Evolutionary conservation across 306 rosid genomes (phyloP), one percentile per base, ranked within the genome.

Genomic region (Rosa chinensis): DNA sequence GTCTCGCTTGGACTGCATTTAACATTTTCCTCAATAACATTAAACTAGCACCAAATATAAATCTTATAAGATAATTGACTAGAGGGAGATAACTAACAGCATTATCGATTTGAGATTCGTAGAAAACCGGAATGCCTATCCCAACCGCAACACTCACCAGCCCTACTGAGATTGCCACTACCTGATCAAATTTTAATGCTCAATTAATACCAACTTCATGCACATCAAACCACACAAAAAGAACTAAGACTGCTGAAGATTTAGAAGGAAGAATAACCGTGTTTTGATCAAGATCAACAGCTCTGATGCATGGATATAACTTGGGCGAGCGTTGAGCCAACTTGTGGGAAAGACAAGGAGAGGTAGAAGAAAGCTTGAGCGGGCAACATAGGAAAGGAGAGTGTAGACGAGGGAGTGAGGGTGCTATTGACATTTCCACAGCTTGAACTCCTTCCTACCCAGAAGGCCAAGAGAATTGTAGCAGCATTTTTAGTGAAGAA

Each of bases 281-380:
- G 90, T 92, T 91, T 80, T 92, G 97, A 82, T 94, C 99, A 52
- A 95, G 91, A 39, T 95, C 99, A 4, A 90, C 5, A 59, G 99
- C 98, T 87, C 90, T 89, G 83, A 93, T 84, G 79, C 89, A 78
- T 45, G 98, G 98, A 88, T 89, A 93, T 47, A 89, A 85, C 56
- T 81, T 18, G 17, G 87, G 88, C 18, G 90, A 88, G 59, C 88
- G 84, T 80, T 84, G 98, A 88, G 81, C 2, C 4, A 68, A 61
- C 25, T 80, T 86, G 50, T 64, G 70, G 66, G 86, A 72, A 0
- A 64, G 43, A 32, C 62, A 28, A 40, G 86, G 48, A 3, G 88
- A 35, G 39, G 77, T 43, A 45, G 88, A 61, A 25, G 86, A 66
- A 20, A 78, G 87, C 67, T 91, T 90, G 25, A 88, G 86, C 32